Base-by-base conservation (phyloP, 495 filamentous ascomycete species). In the Penicillium tannophilum region DNA sequence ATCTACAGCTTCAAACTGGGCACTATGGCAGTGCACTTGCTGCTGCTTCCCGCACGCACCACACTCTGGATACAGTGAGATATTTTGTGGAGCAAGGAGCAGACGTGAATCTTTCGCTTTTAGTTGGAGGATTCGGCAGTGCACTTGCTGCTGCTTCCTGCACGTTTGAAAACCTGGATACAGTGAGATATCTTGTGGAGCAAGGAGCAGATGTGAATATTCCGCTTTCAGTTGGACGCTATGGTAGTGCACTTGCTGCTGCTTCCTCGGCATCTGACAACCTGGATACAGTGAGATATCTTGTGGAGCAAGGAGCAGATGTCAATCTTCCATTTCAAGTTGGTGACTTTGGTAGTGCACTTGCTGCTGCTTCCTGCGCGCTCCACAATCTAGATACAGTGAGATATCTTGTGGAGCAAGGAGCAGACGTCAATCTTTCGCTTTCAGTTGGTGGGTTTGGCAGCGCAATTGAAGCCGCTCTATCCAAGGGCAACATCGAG, bases 321-420 rank as follows among this genome's bases (percentile, higher is more conserved):
- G 9, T 49, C 3, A 24, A 49, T 9, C 10, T n/a, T 12, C n/a
- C 12, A 0, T 16, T 28, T 28, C 2, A 2, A 4, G 23, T 23
- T 49, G 46, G 46, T 31, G 12, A 49, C 24, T 30, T 31, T 31
- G 46, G 46, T 2, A 49, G 46, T 31, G 46, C 46, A 14, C 46
- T 49, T 16, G 46, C 23, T n/a, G 24, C 14, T 28, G 28, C 28
- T 28, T 28, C 28, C 4, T n/a, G 4, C 3, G 7, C 14, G 0
- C 1, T 19, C 7, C 0, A 45, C 2, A 45, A 45, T 4, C 3
- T 45, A 3, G 43, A 45, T 9, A 24, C 20, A 4, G 43, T 45
- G 3, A 9, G 16, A 19, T 45, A n/a, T 19, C 43, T 45, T n/a
- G 43, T 45, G 17, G 16, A 45, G 16, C 7, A 19, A 19, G 43